Percentiles rank a stretch among this genome's conserved stretches.
Conservation (phyloP, 208 protist species). For the Trypanosoma grayi region DNA sequence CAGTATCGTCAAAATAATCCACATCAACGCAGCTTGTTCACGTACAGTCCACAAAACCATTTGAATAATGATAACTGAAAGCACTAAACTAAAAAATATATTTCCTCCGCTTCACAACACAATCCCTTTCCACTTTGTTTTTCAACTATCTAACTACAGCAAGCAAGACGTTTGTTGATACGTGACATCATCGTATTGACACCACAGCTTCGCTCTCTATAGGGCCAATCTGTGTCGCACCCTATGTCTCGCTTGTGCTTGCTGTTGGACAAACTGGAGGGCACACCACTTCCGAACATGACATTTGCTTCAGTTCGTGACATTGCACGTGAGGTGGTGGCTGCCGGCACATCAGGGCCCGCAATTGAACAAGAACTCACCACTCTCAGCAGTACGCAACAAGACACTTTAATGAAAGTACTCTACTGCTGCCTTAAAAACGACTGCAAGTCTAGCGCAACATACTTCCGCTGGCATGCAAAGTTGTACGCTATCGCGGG, state of each 20-base stretch:
- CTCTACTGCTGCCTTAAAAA: slow-evolving; percentile 23
- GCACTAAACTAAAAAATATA: too few relatives aligned
- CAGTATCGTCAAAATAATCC: too few relatives aligned
- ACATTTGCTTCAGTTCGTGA: slow-evolving; percentile 13
- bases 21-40: too few relatives aligned
- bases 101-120: too few relatives aligned
- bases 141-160: too few relatives aligned
- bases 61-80: too few relatives aligned
- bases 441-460: slow-evolving; percentile 18
- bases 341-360: not conserved
- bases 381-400: slow-evolving; percentile 4
- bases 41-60: too few relatives aligned
- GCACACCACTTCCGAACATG: slow-evolving; percentile 12
- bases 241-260: slow-evolving; percentile 9
- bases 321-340: slow-evolving; percentile 6
- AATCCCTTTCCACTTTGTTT: too few relatives aligned
- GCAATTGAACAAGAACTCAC: slow-evolving; percentile 15
- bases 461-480: slow-evolving; percentile 29
- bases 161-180: too few relatives aligned
- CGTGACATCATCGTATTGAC: too few relatives aligned
- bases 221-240: not conserved
- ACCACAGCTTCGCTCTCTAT: too few relatives aligned
- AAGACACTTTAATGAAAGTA: slow-evolving; percentile 32
- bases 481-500: slow-evolving; percentile 16
- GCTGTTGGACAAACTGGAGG: slow-evolving; percentile 9